phyloP scores from a whole-genome alignment of 495 filamentous ascomycete species.

The Xylaria curta region DNA sequence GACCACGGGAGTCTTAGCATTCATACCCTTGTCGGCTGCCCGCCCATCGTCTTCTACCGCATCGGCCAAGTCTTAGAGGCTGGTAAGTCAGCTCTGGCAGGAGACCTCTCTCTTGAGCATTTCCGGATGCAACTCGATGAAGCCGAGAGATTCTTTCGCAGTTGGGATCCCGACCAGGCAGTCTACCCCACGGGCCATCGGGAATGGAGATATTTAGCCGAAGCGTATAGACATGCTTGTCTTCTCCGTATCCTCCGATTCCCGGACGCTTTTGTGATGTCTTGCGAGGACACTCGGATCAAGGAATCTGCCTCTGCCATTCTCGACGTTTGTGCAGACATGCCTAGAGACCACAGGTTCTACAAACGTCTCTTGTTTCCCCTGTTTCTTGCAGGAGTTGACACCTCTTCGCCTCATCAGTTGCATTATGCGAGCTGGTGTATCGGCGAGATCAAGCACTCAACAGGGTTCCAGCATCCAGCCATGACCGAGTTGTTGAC shows the following conservation, averaged over 20 bases:
- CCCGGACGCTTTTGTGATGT: background rate
- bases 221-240: slow-evolving; percentile 3
- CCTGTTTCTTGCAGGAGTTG: background rate
- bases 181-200: background rate
- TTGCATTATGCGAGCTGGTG: slow-evolving; percentile 6
- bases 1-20: background rate
- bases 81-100: background rate
- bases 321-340: background rate
- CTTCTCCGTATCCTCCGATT: background rate
- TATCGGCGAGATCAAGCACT: slow-evolving; percentile 6
- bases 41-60: background rate
- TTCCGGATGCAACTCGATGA: background rate
- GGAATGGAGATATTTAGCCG: background rate
- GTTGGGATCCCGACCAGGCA: slow-evolving; percentile 4
- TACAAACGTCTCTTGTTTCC: slow-evolving; percentile 7
- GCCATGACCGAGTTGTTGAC: slow-evolving; percentile 9
- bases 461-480: background rate
- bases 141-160: slow-evolving; percentile 15
- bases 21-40: slow-evolving; percentile 2
- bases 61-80: slow-evolving; percentile 9
- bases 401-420: background rate
- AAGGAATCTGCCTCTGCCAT: background rate
- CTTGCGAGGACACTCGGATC: background rate
- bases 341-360: background rate
- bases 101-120: background rate